Percentiles rank a stretch among this genome's conserved stretches.
Evolutionary conservation across 1,284 basidiomycete species (phyloP).

Genomic region (Spongiforma sp.): DNA sequence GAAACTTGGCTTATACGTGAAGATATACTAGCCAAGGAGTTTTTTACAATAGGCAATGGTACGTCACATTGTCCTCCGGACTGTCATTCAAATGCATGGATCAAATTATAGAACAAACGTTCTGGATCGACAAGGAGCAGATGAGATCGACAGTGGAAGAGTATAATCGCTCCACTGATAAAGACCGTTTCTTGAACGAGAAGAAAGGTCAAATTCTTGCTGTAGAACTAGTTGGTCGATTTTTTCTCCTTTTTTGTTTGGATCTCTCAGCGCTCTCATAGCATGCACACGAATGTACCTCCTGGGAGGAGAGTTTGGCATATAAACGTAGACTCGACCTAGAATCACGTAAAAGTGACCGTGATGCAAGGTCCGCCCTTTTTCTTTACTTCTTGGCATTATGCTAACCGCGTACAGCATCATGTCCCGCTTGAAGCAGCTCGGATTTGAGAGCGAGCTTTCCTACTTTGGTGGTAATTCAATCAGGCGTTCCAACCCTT

Average conservation of each 20-base stretch:
- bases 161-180: conserved; percentile 4
- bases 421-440: conserved; percentile 7
- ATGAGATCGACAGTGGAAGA: background rate
- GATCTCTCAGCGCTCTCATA: background rate
- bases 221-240: background rate
- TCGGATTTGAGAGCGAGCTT: conserved; percentile 15
- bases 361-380: background rate
- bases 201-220: rapidly evolving
- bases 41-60: background rate
- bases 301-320: background rate
- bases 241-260: background rate
- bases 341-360: background rate
- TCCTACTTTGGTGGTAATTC: background rate
- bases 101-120: background rate
- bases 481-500: background rate
- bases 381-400: background rate
- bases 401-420: conserved; percentile 5
- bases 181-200: background rate
- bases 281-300: conserved; percentile 3
- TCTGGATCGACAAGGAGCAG: conserved; percentile 13
- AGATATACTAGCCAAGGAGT: background rate
- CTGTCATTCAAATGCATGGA: background rate
- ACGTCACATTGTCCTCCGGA: background rate
- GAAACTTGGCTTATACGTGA: background rate
- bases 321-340: background rate